phyloP scores from a whole-genome alignment of 2,329 filamentous ascomycete genomes.

The Arthroderma sp. region DNA sequence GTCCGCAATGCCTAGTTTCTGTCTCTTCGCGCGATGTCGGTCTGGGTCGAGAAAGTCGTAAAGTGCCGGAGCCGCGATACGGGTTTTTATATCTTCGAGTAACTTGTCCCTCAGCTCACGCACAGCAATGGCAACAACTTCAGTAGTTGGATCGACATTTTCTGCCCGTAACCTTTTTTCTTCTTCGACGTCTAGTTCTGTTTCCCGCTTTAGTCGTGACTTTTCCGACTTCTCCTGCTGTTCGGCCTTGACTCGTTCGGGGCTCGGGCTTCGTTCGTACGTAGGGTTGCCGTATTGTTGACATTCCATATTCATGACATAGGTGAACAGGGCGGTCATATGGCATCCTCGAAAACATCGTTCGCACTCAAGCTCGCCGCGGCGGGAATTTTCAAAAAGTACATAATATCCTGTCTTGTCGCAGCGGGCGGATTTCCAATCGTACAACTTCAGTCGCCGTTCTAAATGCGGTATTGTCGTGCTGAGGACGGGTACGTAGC shows the following conservation, averaged over 20 bases:
- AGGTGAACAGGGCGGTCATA: constrained; percentile 78
- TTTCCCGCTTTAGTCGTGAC: constrained; percentile 56
- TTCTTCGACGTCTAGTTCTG: constrained; percentile 72
- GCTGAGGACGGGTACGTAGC: constrained; percentile 72
- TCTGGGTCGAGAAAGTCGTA: constrained; percentile 72
- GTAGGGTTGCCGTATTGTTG: constrained; percentile 56
- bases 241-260: constrained; percentile 34
- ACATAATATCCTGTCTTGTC: constrained; percentile 86
- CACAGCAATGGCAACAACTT: constrained; percentile 67
- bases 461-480: constrained; percentile 83
- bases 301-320: constrained; percentile 82
- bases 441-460: constrained; percentile 72
- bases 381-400: constrained; percentile 67
- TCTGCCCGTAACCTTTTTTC: constrained; percentile 80
- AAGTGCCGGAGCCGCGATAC: constrained; percentile 69
- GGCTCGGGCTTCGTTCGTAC: constrained; percentile 43
- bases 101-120: constrained; percentile 77
- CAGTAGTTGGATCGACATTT: constrained; percentile 78
- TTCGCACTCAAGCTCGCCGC: constrained; percentile 67
- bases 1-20: constrained; percentile 64
- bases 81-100: constrained; percentile 75
- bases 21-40: constrained; percentile 66
- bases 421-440: constrained; percentile 67
- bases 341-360: constrained; percentile 69
- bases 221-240: constrained; percentile 52